Evolutionary conservation across 352 stramenopile species (phyloP).

Genomic region (Plasmopara muralis): DNA sequence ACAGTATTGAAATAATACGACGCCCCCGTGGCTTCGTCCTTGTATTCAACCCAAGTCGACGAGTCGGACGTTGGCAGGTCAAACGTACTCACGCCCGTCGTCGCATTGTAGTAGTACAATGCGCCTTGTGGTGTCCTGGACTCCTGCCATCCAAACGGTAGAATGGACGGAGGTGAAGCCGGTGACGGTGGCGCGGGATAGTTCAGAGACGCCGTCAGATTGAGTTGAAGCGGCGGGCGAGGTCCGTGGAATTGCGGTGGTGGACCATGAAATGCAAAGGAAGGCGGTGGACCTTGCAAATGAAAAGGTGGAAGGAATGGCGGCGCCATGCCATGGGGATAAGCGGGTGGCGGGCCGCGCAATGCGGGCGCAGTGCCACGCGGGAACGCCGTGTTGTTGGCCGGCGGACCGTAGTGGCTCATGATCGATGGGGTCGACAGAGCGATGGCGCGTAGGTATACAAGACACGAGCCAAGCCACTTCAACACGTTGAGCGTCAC

Average conservation of each 20-base stretch:
- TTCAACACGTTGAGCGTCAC: slow-evolving; percentile 15
- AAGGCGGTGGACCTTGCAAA: slow-evolving; percentile 14
- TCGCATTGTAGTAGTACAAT: slow-evolving; percentile 57
- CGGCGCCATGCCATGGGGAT: slow-evolving; percentile 14
- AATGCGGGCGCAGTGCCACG: slow-evolving; percentile 16
- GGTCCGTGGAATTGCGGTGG: slow-evolving; percentile 18
- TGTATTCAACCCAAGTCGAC: slow-evolving; percentile 69
- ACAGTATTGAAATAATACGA: slow-evolving; percentile 78
- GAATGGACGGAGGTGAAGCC: slow-evolving; percentile 1
- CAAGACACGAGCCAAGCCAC: slow-evolving; percentile 1
- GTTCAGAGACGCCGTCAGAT: slow-evolving; percentile 4
- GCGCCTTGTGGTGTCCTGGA: slow-evolving; percentile 44
- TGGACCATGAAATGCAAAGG: slow-evolving; percentile 20
- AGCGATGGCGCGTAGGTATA: slow-evolving; percentile 5
- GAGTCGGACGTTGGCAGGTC: slow-evolving; percentile 25
- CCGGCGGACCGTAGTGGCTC: slow-evolving; percentile 34
- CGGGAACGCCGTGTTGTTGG: slow-evolving; percentile 20
- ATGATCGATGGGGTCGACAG: slow-evolving; percentile 4
- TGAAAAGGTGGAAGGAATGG: slow-evolving; percentile 26
- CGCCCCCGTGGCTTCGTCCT: slow-evolving; percentile 55
- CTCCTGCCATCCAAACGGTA: slow-evolving; percentile 60
- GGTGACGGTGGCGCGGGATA: slow-evolving; percentile 11
- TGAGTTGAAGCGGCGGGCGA: slow-evolving; percentile 16
- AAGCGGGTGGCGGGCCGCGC: slow-evolving; percentile 18
- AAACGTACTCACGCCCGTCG: slow-evolving; percentile 58